These are phyloP conservation scores for Kuraishia cidri DNA, from an alignment of 805 yeast species.

Conservation along the genomic window DNA sequence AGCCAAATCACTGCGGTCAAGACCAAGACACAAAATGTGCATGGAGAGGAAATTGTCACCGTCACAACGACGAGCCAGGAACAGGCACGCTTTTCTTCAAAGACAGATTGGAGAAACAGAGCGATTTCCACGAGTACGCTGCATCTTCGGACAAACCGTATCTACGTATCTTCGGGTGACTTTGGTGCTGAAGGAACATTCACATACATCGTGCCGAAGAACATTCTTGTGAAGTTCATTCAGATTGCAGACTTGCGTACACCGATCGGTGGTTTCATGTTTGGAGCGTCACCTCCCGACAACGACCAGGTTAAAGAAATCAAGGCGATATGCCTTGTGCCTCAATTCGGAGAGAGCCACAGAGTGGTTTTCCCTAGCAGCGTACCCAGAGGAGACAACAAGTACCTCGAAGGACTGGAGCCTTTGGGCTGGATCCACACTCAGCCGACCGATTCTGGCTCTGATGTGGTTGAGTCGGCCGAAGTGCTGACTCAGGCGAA, in stretches of 20 bases:
- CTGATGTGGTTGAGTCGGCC: conserved; percentile 49
- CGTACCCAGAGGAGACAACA: conserved; percentile 24
- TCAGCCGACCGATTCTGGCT: conserved; percentile 49
- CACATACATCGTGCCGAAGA: conserved; percentile 79
- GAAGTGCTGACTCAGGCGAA: conserved; percentile 60
- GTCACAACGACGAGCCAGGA: conserved; percentile 89
- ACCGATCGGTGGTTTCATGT: conserved; percentile 76
- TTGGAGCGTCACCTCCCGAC: conserved; percentile 72
- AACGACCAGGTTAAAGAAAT: conserved; percentile 72
- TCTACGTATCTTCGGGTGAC: conserved; percentile 64
- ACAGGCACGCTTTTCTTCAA: conserved; percentile 73
- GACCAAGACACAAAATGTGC: conserved; percentile 79
- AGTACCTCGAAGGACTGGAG: conserved; percentile 48
- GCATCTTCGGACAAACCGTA: conserved; percentile 65
- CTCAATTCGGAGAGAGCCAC: conserved; percentile 74
- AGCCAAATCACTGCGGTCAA: conserved; percentile 68
- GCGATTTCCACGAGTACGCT: conserved; percentile 74
- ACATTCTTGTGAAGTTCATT: conserved; percentile 66
- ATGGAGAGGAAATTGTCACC: conserved; percentile 93
- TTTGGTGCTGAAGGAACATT: conserved; percentile 37
- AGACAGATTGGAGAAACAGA: conserved; percentile 83
- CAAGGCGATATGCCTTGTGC: conserved; percentile 65
- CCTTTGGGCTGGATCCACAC: conserved; percentile 95
- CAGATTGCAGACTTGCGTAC: conserved; percentile 73
- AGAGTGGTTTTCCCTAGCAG: conserved; percentile 51